Evolutionary conservation across 345 rosid species (phyloP).

Genomic region (Populus davidiana): DNA sequence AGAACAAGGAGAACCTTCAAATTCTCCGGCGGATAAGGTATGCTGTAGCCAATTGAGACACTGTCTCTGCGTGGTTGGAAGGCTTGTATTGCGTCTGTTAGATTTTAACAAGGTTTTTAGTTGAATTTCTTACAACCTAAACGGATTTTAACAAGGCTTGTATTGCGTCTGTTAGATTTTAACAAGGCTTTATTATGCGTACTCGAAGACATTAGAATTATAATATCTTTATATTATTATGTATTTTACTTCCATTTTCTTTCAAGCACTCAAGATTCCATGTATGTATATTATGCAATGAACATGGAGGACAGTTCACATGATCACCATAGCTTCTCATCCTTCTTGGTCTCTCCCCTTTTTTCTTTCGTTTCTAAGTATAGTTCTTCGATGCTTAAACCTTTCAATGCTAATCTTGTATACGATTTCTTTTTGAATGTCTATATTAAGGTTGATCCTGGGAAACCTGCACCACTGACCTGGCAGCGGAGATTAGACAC

Average conservation of each 20-base stretch:
- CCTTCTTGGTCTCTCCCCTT: not conserved
- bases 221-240: too few species aligned
- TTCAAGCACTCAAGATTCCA: too few species aligned
- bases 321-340: not conserved
- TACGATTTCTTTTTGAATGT: conserved; percentile 1
- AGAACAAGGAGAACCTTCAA: conserved; percentile 20
- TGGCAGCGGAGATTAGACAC: conserved; percentile 28
- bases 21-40: conserved; percentile 38
- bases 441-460: conserved; percentile 25
- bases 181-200: too few species aligned
- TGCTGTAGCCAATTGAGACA: not conserved
- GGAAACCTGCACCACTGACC: conserved; percentile 31
- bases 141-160: not conserved
- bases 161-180: too few species aligned
- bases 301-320: not conserved
- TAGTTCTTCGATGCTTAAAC: not conserved
- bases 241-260: too few species aligned
- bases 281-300: too few species aligned
- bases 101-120: not conserved
- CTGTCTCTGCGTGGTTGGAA: not conserved
- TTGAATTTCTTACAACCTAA: not conserved
- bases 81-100: not conserved
- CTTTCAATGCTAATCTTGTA: conserved; percentile 2
- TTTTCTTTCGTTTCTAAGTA: not conserved
- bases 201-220: too few species aligned